phyloP scores from a whole-genome alignment of 257 asterid genomes.

The Thymus quinquecostatus region DNA sequence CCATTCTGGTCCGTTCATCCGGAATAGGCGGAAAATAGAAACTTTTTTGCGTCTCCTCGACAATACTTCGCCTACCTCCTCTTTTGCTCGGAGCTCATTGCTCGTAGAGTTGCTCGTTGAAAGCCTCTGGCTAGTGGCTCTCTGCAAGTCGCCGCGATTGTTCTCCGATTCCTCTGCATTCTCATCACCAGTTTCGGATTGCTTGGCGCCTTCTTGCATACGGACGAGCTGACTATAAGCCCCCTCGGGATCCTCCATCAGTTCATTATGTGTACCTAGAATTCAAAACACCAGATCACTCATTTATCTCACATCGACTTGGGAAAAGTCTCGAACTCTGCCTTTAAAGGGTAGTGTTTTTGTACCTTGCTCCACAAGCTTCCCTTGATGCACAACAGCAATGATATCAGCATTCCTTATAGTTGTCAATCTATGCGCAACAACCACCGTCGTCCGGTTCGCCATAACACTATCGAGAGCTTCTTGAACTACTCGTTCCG shows the following conservation, averaged over 20 bases:
- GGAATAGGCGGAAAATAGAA: constrained; percentile 52
- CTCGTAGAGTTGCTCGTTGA: constrained; percentile 30
- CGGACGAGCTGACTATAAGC: constrained; percentile 62
- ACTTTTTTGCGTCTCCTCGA: constrained; percentile 41
- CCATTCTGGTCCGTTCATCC: constrained; percentile 63
- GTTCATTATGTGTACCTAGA: constrained; percentile 70
- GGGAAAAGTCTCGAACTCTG: background rate
- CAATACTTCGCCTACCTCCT: background rate
- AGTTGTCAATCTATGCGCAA: constrained; percentile 81
- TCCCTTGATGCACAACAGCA: constrained; percentile 73
- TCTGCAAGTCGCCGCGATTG: constrained; percentile 29
- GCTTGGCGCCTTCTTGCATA: constrained; percentile 60
- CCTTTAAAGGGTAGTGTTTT: too few relatives aligned
- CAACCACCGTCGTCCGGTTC: constrained; percentile 73
- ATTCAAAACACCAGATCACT: background rate
- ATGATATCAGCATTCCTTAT: constrained; percentile 81
- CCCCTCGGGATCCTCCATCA: constrained; percentile 69
- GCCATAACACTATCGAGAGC: constrained; percentile 80
- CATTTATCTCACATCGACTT: too few relatives aligned
- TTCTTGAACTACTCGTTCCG: constrained; percentile 72
- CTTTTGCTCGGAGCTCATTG: constrained; percentile 16
- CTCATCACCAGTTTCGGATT: constrained; percentile 35
- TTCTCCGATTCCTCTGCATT: constrained; percentile 37
- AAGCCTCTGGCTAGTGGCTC: constrained; percentile 45
- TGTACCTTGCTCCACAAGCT: constrained; percentile 73